Evolutionary conservation across 1,284 basidiomycete species (phyloP), one percentile per base, ranked within the genome.

Genomic region (Irpex sp.): DNA sequence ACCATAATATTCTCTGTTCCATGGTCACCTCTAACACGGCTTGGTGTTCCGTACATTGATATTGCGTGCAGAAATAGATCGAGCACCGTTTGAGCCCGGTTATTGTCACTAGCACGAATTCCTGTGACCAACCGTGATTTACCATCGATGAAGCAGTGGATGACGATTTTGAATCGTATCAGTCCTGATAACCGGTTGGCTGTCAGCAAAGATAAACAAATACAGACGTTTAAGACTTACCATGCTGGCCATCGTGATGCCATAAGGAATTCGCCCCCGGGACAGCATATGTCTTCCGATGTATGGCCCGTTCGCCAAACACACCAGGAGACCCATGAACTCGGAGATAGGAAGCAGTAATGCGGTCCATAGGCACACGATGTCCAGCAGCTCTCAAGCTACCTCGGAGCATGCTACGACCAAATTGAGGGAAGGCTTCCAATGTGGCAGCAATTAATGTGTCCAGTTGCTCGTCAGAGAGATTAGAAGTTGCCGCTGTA

Each of bases 121-220:
- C 72, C 78, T 5, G 68, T 67, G 9, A 79, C 66, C 17, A 72
- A 65, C 0, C 71, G 64, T 0, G 75, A 74, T 40, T 71, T 69
- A 1, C 78, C 77, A 69, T 81, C 78, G 13, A 79, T 71, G 61
- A 79, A 75, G 7, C 65, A 72, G 67, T 81, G 78, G 1, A 75
- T 74, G 19, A 80, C 74, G 21, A 79, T 72, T 58, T 75, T 75
- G 69, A 68, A 79, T 5, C 70, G 64, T 9, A 72, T 71, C 6
- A 72, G 62, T 11, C 67, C 70, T 68, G 38, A 38, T 9, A 59
- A 26, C 21, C 21, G 21, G 21, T 26, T 13, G 56, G 5, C 51
- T 15, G 48, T 38, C 56, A 40, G 3, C 48, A 52, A 47, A 15
- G 19, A 44, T 17, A 54, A 19, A 48, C 1, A 52, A 21, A 11